Conservation (phyloP, 495 filamentous ascomycete species). For the Lineolata rhizophorae region DNA sequence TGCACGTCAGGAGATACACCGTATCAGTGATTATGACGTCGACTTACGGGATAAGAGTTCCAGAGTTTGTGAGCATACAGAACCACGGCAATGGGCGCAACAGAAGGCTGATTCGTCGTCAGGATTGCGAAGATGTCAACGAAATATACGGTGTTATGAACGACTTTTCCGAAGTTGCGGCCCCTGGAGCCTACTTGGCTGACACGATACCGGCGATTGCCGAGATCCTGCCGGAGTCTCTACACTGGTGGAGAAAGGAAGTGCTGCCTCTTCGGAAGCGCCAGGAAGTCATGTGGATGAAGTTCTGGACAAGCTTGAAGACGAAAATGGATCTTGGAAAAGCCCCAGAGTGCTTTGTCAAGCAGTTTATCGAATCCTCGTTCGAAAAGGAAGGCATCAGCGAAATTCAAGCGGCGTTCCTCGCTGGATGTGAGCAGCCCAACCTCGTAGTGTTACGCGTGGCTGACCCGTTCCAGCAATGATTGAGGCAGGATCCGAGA, state of each 20-base stretch:
- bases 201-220: conserved; percentile 7
- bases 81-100: not conserved
- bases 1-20: conserved; percentile 9
- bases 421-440: conserved; percentile 5
- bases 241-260: conserved; percentile 10
- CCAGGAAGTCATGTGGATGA: conserved; percentile 8
- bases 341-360: conserved; percentile 12
- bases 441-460: too few relatives aligned
- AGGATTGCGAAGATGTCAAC: conserved; percentile 9
- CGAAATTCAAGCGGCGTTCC: conserved; percentile 10
- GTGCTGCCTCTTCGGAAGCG: conserved; percentile 5
- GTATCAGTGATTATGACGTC: conserved; percentile 12
- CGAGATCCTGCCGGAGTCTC: conserved; percentile 2
- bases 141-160: conserved; percentile 10
- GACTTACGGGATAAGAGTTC: conserved; percentile 11
- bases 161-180: conserved; percentile 7
- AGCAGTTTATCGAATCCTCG: conserved; percentile 7
- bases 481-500: conserved; percentile 12
- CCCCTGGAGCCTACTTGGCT: conserved; percentile 6
- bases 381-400: conserved; percentile 7
- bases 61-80: conserved; percentile 5
- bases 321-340: conserved; percentile 6
- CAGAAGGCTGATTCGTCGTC: not conserved
- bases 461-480: conserved; percentile 1
- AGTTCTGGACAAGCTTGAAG: conserved; percentile 4